Percentiles rank a stretch among this genome's conserved stretches.
phyloP scores from a whole-genome alignment of 2,329 filamentous ascomycete species.

The Trichoderma cornu-damae region DNA sequence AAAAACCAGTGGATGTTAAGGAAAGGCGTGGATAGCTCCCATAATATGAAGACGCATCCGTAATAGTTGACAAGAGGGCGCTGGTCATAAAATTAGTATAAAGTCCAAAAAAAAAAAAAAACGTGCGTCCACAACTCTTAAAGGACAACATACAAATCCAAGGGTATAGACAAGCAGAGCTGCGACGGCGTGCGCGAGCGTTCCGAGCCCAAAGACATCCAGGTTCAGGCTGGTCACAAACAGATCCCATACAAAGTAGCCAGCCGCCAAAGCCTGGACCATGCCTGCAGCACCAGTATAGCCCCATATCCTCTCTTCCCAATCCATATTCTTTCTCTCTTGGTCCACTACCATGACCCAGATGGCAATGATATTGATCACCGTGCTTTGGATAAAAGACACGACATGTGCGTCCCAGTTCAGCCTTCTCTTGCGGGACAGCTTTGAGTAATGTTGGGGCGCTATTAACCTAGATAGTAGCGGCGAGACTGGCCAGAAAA shows the following conservation, averaged over 20 bases:
- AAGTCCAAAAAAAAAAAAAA: not conserved
- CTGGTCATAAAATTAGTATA: slow-evolving; percentile 40
- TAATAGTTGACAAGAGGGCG: slow-evolving; percentile 83
- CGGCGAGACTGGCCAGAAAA: slow-evolving; percentile 64
- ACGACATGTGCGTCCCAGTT: slow-evolving; percentile 88
- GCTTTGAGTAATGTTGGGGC: slow-evolving; percentile 59
- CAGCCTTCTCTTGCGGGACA: slow-evolving; percentile 56
- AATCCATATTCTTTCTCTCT: slow-evolving; percentile 61
- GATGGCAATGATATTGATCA: slow-evolving; percentile 68
- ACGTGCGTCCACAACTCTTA: not conserved
- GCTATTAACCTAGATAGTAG: slow-evolving; percentile 57
- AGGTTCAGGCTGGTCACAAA: slow-evolving; percentile 63
- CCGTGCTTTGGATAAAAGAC: slow-evolving; percentile 68
- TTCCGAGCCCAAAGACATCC: slow-evolving; percentile 67
- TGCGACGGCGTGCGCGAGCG: slow-evolving; percentile 70
- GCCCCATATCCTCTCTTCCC: slow-evolving; percentile 67
- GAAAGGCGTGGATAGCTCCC: slow-evolving; percentile 80
- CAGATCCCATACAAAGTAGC: slow-evolving; percentile 83
- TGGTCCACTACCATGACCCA: slow-evolving; percentile 66
- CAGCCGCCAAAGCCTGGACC: slow-evolving; percentile 69
- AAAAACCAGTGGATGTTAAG: slow-evolving; percentile 90
- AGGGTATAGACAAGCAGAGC: slow-evolving; percentile 70
- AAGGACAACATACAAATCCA: slow-evolving; percentile 62
- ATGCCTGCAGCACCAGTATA: slow-evolving; percentile 68
- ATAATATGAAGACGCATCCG: slow-evolving; percentile 73